Percentiles rank a stretch among this genome's conserved stretches.
These are phyloP conservation scores for Colletotrichum limetticola DNA, from an alignment of 2,329 filamentous ascomycete species.

Conservation along the genomic window DNA sequence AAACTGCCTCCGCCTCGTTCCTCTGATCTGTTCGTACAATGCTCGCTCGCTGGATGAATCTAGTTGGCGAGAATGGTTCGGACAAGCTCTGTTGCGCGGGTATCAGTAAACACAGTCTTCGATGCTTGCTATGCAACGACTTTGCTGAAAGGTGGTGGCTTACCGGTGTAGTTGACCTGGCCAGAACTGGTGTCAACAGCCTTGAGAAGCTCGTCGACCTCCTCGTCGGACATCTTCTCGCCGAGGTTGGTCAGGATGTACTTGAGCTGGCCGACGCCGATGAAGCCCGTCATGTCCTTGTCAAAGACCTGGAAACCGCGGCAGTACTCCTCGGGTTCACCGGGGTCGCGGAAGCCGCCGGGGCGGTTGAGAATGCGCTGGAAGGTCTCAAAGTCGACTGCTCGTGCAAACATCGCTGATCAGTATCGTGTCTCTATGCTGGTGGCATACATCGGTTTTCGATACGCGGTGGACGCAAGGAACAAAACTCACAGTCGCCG, in stretches of 20 bases:
- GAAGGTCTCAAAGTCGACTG: slow-evolving; percentile 99
- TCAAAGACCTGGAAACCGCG: slow-evolving; percentile 99
- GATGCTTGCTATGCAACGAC: too few relatives aligned
- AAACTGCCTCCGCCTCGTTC: slow-evolving; percentile 6
- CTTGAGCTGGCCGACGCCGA: slow-evolving; percentile 96
- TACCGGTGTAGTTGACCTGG: slow-evolving; percentile 97
- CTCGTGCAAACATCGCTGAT: slow-evolving; percentile 28
- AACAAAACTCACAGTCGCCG: slow-evolving; percentile 80
- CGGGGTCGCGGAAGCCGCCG: slow-evolving; percentile 96
- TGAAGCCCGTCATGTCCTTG: slow-evolving; percentile 98
- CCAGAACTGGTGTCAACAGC: slow-evolving; percentile 95
- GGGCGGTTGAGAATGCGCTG: slow-evolving; percentile 96
- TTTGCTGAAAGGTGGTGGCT: slow-evolving; percentile 41
- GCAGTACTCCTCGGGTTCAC: slow-evolving; percentile 98
- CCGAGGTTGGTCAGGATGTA: slow-evolving; percentile 98
- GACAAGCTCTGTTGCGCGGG: slow-evolving; percentile 73
- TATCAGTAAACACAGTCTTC: background rate
- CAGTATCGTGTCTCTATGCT: background rate
- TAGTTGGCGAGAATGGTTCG: slow-evolving; percentile 89
- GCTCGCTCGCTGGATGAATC: slow-evolving; percentile 29
- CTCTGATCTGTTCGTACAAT: slow-evolving; percentile 12
- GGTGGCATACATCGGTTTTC: background rate
- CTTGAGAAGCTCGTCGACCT: slow-evolving; percentile 99
- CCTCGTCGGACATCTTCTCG: slow-evolving; percentile 99
- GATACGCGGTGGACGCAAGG: background rate